Evolutionary conservation across 2,329 filamentous ascomycete genomes (phyloP).

Genomic region (Botrytis fragariae): DNA sequence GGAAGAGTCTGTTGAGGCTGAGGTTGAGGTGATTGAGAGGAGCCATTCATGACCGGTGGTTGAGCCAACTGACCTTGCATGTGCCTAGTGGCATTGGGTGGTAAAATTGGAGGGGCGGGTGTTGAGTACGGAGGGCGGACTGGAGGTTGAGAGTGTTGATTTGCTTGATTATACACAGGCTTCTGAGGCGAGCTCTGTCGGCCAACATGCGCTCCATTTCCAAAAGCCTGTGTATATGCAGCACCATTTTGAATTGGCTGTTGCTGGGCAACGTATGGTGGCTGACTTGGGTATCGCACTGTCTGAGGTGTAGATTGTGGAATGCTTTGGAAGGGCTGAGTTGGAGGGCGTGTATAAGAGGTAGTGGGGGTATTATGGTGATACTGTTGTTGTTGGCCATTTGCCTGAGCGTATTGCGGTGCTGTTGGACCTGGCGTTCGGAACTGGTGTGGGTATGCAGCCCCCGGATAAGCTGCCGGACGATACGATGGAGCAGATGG

Average conservation of each 20-base stretch:
- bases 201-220: slow-evolving; percentile 27
- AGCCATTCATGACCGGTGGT: slow-evolving; percentile 32
- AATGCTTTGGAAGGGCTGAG: slow-evolving; percentile 30
- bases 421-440: slow-evolving; percentile 31
- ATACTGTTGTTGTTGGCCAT: slow-evolving; percentile 30
- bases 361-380: slow-evolving; percentile 29
- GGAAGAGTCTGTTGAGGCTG: slow-evolving; percentile 18
- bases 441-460: slow-evolving; percentile 35
- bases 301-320: slow-evolving; percentile 30
- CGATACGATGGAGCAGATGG: slow-evolving; percentile 33
- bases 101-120: slow-evolving; percentile 29
- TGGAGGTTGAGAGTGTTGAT: slow-evolving; percentile 27
- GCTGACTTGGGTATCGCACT: slow-evolving; percentile 32
- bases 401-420: slow-evolving; percentile 31
- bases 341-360: slow-evolving; percentile 30
- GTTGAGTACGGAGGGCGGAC: slow-evolving; percentile 30
- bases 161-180: slow-evolving; percentile 33
- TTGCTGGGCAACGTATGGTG: slow-evolving; percentile 32
- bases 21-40: slow-evolving; percentile 28
- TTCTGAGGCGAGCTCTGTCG: slow-evolving; percentile 38
- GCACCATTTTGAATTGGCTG: slow-evolving; percentile 33
- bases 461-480: slow-evolving; percentile 32
- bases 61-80: slow-evolving; percentile 27
- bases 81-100: slow-evolving; percentile 29
- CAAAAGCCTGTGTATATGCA: slow-evolving; percentile 31